Conservation (phyloP, 805 yeast genomes). For the Kodamaea hsintzibuensis region DNA sequence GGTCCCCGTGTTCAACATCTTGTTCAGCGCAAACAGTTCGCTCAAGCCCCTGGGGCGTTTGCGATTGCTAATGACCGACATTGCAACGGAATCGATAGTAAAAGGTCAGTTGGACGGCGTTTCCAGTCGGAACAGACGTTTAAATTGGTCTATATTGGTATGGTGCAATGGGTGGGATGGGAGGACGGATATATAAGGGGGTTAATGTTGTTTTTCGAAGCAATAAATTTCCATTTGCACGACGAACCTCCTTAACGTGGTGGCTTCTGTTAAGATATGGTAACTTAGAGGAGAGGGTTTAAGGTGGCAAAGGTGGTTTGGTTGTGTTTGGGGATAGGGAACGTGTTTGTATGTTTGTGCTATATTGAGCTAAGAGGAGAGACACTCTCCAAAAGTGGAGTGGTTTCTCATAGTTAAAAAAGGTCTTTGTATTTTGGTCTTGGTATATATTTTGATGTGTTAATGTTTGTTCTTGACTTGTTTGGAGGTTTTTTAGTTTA, state of each 20-base stretch:
- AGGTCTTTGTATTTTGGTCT: no score
- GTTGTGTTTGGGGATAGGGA: no score
- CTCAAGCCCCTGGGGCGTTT: constrained; percentile 48
- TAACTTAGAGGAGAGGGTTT: background rate
- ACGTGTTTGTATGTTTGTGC: no score
- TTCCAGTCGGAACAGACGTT: background rate
- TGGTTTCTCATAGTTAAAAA: no score
- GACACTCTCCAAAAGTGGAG: no score
- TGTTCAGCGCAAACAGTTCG: constrained; percentile 32
- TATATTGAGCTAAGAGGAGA: no score
- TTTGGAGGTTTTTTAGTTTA: no score
- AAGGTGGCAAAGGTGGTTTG: background rate
- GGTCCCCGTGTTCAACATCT: constrained; percentile 9
- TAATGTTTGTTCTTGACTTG: no score
- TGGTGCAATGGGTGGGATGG: background rate
- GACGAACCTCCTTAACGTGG: background rate
- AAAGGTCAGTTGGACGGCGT: background rate
- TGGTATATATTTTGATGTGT: no score
- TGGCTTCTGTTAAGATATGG: background rate
- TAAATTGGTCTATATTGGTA: background rate
- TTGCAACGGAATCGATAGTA: constrained; percentile 8
- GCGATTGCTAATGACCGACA: constrained; percentile 43
- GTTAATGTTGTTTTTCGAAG: constrained; percentile 1
- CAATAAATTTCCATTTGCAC: background rate
- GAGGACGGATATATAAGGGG: background rate